phyloP scores from a whole-genome alignment of 2,329 filamentous ascomycete genomes.

The Aspergillus candidus region DNA sequence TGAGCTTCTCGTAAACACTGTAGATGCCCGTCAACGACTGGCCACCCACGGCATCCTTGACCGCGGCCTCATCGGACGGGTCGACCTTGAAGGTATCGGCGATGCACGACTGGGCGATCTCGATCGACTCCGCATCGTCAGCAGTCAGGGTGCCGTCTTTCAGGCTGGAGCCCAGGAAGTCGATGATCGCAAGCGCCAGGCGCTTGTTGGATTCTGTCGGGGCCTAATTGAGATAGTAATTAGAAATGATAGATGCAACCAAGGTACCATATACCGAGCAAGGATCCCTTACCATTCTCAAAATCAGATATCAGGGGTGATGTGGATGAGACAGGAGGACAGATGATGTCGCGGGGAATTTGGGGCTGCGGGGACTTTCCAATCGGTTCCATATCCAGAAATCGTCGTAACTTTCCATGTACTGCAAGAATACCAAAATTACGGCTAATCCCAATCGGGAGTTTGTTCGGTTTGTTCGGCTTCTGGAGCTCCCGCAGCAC shows the following conservation, averaged over 20 bases:
- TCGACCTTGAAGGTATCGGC: conserved; percentile 93
- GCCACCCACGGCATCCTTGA: conserved; percentile 70
- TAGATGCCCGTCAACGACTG: conserved; percentile 90
- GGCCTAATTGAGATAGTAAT: conserved; percentile 22
- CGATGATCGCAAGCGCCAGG: conserved; percentile 92
- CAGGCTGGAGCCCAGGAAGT: conserved; percentile 80
- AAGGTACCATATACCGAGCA: background rate
- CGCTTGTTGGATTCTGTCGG: conserved; percentile 63
- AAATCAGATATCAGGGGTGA: background rate
- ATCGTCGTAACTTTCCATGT: no score
- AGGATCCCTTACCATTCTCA: conserved; percentile 17
- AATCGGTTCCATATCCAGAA: no score
- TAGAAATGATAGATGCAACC: background rate
- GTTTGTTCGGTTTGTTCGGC: conserved; percentile 14
- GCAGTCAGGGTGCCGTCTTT: conserved; percentile 80
- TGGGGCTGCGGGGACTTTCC: background rate
- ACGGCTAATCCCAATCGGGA: background rate
- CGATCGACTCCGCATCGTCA: conserved; percentile 89
- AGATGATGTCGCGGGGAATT: conserved; percentile 14
- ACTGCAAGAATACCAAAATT: no score
- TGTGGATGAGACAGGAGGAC: conserved; percentile 1
- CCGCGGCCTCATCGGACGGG: conserved; percentile 64
- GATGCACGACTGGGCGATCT: conserved; percentile 92
- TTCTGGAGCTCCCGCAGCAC: conserved; percentile 8
- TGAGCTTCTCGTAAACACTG: conserved; percentile 92